Evolutionary conservation across 1,139 yeast species (phyloP), one percentile per base, ranked within the genome.

Genomic region (Yamadazyma friedrichii): DNA sequence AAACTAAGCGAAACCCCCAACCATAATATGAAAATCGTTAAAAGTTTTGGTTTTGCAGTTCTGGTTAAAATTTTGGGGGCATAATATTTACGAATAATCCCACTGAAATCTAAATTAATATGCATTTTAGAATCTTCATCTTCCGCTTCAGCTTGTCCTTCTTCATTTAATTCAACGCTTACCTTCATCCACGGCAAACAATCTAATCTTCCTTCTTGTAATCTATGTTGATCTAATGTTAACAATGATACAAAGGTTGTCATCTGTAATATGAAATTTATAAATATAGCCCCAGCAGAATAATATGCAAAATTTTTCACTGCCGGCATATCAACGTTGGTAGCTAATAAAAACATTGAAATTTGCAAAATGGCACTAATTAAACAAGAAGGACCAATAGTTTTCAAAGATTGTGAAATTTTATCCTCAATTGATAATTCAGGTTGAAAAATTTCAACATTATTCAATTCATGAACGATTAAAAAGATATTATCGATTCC

Each of bases 401-500:
- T 72, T 1, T 82, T 80, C 45, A 91, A 67, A 0, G 95, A 77
- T 33, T 71, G 63, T 0, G 88, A 69, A 3, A 91, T 72, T 38
- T 89, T 72, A 31, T 74, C 70, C 33, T 64, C 65, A 8, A 48
- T 38, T 3, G 31, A 30, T 2, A 28, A 31, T 39, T 73, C 71
- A 36, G 65, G 67, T 3, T 25, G 33, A 1, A 39, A 45, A 2
- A 44, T 37, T 62, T 63, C 1, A 65, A 71, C 69, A 43, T 75
- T 75, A 34, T 81, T 79, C 38, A 87, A 67, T 55, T 88, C 96
- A 59, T 88, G 93, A 1, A 88, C 84, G 17, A 93, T 78, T 49
- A 93, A 67, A 56, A 91, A 93, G 27, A 93, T 86, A 56, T 93
- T 93, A 62, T 93, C 98, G 22, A 93, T 93, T 12, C 98, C 98